These are phyloP conservation scores for Paramecium sonneborni DNA, from an alignment of 73 alveolate species.

Conservation along the genomic window DNA sequence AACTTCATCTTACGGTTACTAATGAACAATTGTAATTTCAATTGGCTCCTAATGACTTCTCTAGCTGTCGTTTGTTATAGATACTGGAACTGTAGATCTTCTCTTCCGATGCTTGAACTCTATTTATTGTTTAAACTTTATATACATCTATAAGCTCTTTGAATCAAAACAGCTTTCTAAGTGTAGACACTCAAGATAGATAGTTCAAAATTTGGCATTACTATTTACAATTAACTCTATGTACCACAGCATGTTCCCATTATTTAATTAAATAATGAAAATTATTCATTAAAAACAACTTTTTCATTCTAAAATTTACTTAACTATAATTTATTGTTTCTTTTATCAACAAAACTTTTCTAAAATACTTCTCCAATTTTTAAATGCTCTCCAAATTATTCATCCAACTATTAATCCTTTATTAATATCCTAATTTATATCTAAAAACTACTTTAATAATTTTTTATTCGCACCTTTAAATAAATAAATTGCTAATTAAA, in stretches of 20 bases:
- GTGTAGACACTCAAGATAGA: neutral
- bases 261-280: neutral
- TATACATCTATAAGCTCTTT: constrained; percentile 26
- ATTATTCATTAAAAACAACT: neutral
- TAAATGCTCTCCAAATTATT: no score
- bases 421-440: no score
- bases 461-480: no score
- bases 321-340: neutral
- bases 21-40: neutral
- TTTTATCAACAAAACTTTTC: neutral
- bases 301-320: neutral
- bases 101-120: constrained; percentile 10
- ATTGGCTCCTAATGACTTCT: constrained; percentile 20
- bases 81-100: neutral
- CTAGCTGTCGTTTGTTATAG: constrained; percentile 45
- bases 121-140: neutral
- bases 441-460: no score
- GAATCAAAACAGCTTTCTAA: neutral
- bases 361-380: neutral
- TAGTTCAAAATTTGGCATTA: neutral
- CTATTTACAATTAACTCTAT: neutral
- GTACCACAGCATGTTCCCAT: constrained; percentile 33
- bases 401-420: no score
- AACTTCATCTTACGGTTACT: constrained; percentile 1
- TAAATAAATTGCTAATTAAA: no score